Percentiles rank a stretch among this genome's conserved stretches.
Conservation (phyloP, 441 rosid species). For the Pelargonium fulgidum region DNA sequence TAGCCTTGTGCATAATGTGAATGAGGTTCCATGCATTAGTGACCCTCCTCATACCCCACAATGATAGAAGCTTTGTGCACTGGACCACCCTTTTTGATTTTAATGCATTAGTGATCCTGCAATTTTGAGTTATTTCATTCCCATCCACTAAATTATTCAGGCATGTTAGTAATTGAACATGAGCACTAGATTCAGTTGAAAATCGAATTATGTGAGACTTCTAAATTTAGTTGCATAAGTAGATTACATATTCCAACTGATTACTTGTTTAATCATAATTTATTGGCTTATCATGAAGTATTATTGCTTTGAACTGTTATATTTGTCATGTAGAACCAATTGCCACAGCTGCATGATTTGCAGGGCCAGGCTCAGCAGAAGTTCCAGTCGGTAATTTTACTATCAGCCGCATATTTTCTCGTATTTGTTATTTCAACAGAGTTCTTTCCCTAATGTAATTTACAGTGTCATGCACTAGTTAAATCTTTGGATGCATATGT, state of each 20-base stretch:
- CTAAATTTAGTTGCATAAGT: neutral
- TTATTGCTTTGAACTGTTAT: conserved; percentile 10
- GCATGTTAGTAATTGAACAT: neutral
- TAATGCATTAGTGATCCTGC: neutral
- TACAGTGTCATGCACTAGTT: neutral
- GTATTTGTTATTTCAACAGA: neutral
- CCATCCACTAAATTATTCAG: neutral
- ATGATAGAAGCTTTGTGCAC: neutral
- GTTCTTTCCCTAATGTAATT: neutral
- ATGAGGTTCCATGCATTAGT: neutral
- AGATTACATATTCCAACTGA: neutral
- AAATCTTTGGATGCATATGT: neutral
- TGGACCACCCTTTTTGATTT: neutral
- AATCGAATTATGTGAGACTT: neutral
- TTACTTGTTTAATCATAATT: neutral
- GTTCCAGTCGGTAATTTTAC: conserved; percentile 55
- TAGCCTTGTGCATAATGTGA: neutral
- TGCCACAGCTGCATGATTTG: conserved; percentile 62
- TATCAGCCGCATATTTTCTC: conserved; percentile 13
- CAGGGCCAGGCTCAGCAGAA: conserved; percentile 71
- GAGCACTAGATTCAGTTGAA: neutral
- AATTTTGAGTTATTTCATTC: neutral
- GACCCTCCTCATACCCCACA: neutral
- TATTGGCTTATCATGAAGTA: conserved; percentile 5
- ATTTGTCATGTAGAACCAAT: conserved; percentile 42